Conservation (phyloP, 768 basidiomycete species). For the Mycena haematopus region DNA sequence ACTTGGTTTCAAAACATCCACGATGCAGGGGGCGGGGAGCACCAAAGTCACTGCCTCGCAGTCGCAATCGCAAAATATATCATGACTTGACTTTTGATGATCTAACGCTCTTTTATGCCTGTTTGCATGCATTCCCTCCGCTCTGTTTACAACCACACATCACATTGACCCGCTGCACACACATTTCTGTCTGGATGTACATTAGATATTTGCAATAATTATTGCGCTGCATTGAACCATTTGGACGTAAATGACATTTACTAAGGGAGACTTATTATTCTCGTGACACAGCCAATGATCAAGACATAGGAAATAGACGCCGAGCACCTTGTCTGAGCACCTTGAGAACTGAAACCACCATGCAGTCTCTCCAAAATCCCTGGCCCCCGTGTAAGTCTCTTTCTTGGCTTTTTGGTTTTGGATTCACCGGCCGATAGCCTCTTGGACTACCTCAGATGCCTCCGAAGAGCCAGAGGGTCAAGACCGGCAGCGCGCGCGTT, state of each 20-base stretch:
- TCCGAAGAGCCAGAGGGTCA: conserved; percentile 4
- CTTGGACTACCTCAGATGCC: background rate
- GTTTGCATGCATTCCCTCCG: conserved; percentile 41
- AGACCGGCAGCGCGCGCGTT: conserved; percentile 9
- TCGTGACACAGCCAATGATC: conserved; percentile 13
- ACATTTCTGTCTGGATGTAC: conserved; percentile 40
- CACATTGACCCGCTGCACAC: conserved; percentile 36
- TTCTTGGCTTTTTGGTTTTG: conserved; percentile 33
- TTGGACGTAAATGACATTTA: no score
- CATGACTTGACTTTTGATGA: conserved; percentile 47
- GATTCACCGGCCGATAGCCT: conserved; percentile 6
- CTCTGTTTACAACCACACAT: conserved; percentile 36
- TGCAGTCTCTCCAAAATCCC: conserved; percentile 18
- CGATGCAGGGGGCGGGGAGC: conserved; percentile 59
- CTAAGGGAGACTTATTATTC: background rate
- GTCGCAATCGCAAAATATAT: conserved; percentile 37
- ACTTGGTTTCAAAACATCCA: conserved; percentile 89
- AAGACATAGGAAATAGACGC: background rate
- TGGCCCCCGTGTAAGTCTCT: conserved; percentile 14
- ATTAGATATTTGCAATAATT: conserved; percentile 28
- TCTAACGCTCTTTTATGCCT: conserved; percentile 37
- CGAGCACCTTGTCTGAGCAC: no score
- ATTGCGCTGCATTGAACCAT: conserved; percentile 23
- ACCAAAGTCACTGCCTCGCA: conserved; percentile 58
- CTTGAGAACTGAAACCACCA: background rate